Evolutionary conservation across 2,329 filamentous ascomycete genomes (phyloP).

Genomic region (Pyrenochaeta sp.): DNA sequence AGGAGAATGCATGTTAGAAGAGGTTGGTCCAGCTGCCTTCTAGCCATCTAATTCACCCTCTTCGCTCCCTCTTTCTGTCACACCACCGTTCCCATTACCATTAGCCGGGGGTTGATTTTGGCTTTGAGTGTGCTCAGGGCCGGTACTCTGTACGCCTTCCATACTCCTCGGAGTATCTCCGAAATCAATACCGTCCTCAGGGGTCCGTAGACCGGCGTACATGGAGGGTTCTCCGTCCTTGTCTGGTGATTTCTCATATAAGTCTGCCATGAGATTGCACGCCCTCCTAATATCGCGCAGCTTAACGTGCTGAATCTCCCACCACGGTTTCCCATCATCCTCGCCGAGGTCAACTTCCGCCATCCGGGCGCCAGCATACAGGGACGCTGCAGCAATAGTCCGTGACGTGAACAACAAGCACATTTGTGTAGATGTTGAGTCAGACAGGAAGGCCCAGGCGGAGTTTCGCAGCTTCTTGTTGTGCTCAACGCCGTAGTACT

Average conservation of each 20-base stretch:
- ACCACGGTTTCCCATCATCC: constrained; percentile 81
- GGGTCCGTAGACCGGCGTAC: constrained; percentile 56
- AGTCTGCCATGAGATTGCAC: constrained; percentile 75
- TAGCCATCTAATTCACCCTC: constrained; percentile 60
- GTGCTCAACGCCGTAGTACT: constrained; percentile 75
- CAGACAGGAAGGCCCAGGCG: constrained; percentile 93
- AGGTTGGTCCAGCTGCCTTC: neutral
- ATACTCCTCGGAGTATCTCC: constrained; percentile 41
- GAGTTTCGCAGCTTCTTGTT: constrained; percentile 85
- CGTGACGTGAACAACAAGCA: constrained; percentile 81
- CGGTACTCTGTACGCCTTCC: constrained; percentile 32
- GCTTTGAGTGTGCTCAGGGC: constrained; percentile 20
- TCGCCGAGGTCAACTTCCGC: constrained; percentile 77
- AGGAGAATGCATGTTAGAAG: neutral
- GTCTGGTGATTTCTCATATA: constrained; percentile 54
- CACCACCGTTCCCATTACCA: constrained; percentile 27
- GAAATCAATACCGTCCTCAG: constrained; percentile 48
- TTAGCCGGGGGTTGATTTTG: constrained; percentile 32
- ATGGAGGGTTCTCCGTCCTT: constrained; percentile 54
- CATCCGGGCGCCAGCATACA: constrained; percentile 86
- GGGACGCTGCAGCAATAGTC: constrained; percentile 82
- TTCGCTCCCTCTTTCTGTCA: constrained; percentile 49
- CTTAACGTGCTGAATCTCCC: constrained; percentile 78
- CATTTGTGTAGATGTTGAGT: constrained; percentile 83
- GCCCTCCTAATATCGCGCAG: constrained; percentile 75